phyloP scores from a whole-genome alignment of 768 basidiomycete genomes.

The Lentinula detonsa region DNA sequence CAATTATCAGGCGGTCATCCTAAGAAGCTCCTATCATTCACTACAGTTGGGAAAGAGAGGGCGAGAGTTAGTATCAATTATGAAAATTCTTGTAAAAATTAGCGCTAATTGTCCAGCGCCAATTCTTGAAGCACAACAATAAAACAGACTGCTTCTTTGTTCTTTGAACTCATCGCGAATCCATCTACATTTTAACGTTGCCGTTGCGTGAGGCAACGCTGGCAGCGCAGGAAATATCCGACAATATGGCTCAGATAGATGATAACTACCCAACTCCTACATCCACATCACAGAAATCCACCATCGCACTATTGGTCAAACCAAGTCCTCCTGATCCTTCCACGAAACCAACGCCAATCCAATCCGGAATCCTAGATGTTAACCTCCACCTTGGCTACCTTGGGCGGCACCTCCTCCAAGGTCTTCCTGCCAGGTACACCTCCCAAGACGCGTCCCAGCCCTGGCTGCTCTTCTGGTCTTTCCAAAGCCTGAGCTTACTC shows the following conservation, averaged over 20 bases:
- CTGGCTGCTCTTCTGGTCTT: conserved; percentile 92
- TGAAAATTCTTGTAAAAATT: too few relatives aligned
- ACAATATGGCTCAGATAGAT: conserved; percentile 8
- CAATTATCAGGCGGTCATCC: too few relatives aligned
- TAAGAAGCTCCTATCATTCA: too few relatives aligned
- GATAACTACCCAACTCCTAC: conserved; percentile 65
- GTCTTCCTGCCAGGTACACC: conserved; percentile 73
- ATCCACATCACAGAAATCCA: conserved; percentile 54
- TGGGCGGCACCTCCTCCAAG: conserved; percentile 63
- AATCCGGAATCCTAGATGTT: conserved; percentile 37
- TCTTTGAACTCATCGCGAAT: too few relatives aligned
- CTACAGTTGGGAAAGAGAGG: too few relatives aligned
- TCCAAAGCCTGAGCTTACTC: conserved; percentile 76
- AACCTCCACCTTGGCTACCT: conserved; percentile 73
- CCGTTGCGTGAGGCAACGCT: too few relatives aligned
- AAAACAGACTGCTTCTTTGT: too few relatives aligned
- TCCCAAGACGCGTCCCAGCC: conserved; percentile 93
- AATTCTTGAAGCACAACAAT: too few relatives aligned
- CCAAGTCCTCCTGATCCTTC: conserved; percentile 34
- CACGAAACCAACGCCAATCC: conserved; percentile 17
- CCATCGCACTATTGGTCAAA: conserved; percentile 55
- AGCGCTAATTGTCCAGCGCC: too few relatives aligned
- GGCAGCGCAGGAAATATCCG: too few relatives aligned
- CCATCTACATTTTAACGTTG: too few relatives aligned
- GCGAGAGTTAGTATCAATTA: too few relatives aligned